Evolutionary conservation across 371 early-diverging fungal species (phyloP), one percentile per base, ranked within the genome.

Genomic region (Syncephalastrum sp.): DNA sequence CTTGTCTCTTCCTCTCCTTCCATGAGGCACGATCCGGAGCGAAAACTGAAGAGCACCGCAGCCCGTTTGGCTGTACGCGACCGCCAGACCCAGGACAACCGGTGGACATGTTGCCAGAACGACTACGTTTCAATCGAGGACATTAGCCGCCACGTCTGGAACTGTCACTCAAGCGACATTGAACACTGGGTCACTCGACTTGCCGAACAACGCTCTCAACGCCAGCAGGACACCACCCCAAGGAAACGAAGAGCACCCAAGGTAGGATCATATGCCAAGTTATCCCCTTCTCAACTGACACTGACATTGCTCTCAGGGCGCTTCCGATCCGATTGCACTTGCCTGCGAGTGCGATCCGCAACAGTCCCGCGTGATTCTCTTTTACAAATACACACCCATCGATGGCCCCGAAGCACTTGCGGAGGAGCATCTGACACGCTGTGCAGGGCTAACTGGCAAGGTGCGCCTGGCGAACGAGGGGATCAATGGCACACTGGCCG

Each of bases 401-500:
- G 21, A 47, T 0, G 72, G 81, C 27, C 81, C 86, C 6, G 24
- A 62, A 5, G 53, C 57, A 3, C 71, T 82, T 47, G 82, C 83
- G 5, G 51, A 67, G 4, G 56, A 69, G 8, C 82, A 84, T 54
- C 70, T 77, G 19, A 14, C 60, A 3, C 59, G 73, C 43, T 66
- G 73, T 21, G 53, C 15, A 33, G 62, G 57, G 7, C 69, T 89
- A 47, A 74, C 73, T 16, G 90, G 90, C 7, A 90, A 90, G 59
- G 73, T 90, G 27, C 82, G 85, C 16, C 62, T 90, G 17, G 78
- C 82, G 0, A 47, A 42, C 0, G 90, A 90, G 56, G 90, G 90
- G 7, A 70, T 86, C 63, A 90, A 90, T 65, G 79, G 77, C 12
- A 90, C 90, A 0, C 56, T 87, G 47, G 85, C 86, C 6, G 90